A percentile compares a stretch with the other conserved stretches of the same genome.
Evolutionary conservation across 306 rosid genomes (phyloP).

Genomic region (Vigna nakashimae): DNA sequence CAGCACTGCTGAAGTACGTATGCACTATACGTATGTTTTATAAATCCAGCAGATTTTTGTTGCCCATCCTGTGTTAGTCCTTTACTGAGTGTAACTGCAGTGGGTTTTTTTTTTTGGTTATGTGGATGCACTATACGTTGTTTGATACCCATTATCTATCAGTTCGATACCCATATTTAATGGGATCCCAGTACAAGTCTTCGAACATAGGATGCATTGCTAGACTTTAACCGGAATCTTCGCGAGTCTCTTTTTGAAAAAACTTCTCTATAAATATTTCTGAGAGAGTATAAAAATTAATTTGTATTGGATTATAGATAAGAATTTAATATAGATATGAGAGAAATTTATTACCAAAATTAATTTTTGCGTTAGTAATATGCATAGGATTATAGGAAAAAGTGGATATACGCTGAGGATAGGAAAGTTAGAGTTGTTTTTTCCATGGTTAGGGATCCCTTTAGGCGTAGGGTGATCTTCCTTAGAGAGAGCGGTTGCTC

Average conservation of each 20-base stretch:
- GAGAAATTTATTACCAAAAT: no score
- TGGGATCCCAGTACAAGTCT: not conserved
- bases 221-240: not conserved
- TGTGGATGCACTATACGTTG: not conserved
- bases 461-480: not conserved
- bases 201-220: not conserved
- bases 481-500: not conserved
- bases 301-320: no score
- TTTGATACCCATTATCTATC: not conserved
- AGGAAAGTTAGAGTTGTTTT: not conserved
- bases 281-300: no score
- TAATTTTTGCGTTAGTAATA: no score
- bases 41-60: slow-evolving; percentile 53
- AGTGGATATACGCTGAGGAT: not conserved
- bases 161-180: not conserved
- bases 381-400: not conserved
- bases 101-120: not conserved
- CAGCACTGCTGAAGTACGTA: slow-evolving; percentile 51
- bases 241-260: not conserved
- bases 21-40: slow-evolving; percentile 52
- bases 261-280: no score
- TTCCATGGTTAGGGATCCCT: not conserved
- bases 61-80: slow-evolving; percentile 39
- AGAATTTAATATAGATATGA: no score
- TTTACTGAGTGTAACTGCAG: slow-evolving; percentile 40